Percentiles rank a stretch among this genome's conserved stretches.
Evolutionary conservation across 2,329 filamentous ascomycete species (phyloP).

Genomic region (Penicillium sp.): DNA sequence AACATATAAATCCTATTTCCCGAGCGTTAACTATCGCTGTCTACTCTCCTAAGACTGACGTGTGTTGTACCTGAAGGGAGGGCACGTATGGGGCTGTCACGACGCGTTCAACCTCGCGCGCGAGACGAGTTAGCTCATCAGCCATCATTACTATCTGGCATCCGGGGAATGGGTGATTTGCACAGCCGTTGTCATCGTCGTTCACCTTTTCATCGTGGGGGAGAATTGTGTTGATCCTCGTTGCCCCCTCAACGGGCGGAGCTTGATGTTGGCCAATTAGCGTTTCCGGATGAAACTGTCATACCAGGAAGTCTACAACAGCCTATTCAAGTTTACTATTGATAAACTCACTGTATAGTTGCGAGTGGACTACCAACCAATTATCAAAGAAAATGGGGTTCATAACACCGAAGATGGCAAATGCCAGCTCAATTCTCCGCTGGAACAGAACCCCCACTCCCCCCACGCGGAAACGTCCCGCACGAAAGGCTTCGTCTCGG

Average conservation of each 20-base stretch:
- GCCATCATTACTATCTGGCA: slow-evolving; percentile 29
- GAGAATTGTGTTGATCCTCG: slow-evolving; percentile 15
- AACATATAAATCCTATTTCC: slow-evolving; percentile 36
- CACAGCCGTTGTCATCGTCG: slow-evolving; percentile 2
- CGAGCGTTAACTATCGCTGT: slow-evolving; percentile 10
- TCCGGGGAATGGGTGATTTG: not conserved
- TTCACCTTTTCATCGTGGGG: not conserved
- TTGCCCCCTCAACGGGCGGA: slow-evolving; percentile 20
- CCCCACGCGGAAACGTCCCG: slow-evolving; percentile 12
- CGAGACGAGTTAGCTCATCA: slow-evolving; percentile 32
- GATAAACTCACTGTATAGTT: not conserved
- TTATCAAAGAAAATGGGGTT: not conserved
- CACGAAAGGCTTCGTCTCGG: slow-evolving; percentile 19
- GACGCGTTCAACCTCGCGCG: slow-evolving; percentile 52
- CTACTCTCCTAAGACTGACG: slow-evolving; percentile 5
- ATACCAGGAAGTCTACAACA: not conserved
- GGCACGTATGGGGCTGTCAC: slow-evolving; percentile 55
- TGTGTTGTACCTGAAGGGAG: slow-evolving; percentile 52
- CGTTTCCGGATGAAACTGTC: not conserved
- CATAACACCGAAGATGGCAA: not conserved
- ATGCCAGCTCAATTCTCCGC: not conserved
- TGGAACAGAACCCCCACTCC: not conserved
- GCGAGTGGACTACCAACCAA: not conserved
- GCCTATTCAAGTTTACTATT: not conserved
- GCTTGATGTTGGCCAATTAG: slow-evolving; percentile 2